These are phyloP conservation scores for Miscanthus lutarioriparius DNA, from an alignment of 176 grass and related monocot genomes.

Conservation along the genomic window DNA sequence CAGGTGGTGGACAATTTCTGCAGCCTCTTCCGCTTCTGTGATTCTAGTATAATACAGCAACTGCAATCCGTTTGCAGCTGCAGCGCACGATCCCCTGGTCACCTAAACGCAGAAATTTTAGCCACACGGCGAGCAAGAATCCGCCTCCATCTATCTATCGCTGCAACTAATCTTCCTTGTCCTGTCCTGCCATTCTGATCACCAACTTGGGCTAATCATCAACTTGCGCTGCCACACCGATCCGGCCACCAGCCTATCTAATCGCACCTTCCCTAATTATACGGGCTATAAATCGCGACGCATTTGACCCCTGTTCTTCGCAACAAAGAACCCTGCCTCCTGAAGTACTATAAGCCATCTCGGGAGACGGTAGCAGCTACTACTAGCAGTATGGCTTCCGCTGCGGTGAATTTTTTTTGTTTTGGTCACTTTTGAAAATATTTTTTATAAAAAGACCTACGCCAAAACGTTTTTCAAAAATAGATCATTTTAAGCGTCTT, in stretches of 20 bases:
- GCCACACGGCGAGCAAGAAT: neutral
- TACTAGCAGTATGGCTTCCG: neutral
- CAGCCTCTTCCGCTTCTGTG: too few relatives aligned
- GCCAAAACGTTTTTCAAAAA: too few relatives aligned
- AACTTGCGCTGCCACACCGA: neutral
- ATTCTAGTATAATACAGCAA: too few relatives aligned
- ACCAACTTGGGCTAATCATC: neutral
- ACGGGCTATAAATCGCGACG: neutral
- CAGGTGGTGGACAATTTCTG: too few relatives aligned
- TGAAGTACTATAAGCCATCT: neutral
- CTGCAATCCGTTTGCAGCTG: neutral
- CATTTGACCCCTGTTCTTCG: neutral
- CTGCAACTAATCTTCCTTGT: neutral
- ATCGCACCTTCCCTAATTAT: neutral
- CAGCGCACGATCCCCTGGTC: neutral
- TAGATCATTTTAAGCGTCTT: too few relatives aligned
- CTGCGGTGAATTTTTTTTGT: too few relatives aligned
- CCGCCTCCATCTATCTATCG: neutral
- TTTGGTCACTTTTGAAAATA: too few relatives aligned
- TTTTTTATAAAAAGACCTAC: too few relatives aligned
- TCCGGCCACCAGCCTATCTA: slow-evolving; percentile 1
- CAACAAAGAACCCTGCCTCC: neutral
- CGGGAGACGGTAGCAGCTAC: neutral
- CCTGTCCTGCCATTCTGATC: neutral
- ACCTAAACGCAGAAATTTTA: neutral